Conservation (phyloP, 305 asterid genomes). For the Rubia peregrina region DNA sequence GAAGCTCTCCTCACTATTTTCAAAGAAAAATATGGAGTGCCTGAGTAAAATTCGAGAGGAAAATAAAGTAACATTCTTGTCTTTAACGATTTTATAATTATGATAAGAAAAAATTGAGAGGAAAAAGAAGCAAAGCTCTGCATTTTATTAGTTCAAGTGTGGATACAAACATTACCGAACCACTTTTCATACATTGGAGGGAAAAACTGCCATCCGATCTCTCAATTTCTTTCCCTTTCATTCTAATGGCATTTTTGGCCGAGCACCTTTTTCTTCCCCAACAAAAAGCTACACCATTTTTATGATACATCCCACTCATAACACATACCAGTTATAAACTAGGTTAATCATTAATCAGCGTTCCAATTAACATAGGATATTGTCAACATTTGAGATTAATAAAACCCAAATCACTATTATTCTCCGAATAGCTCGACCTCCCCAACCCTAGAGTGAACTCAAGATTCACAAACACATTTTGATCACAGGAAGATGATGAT, state of each 20-base stretch:
- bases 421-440: slow-evolving; percentile 37
- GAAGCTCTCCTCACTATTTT: no score
- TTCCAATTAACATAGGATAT: background rate
- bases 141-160: background rate
- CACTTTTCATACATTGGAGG: background rate
- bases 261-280: background rate
- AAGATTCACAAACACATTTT: slow-evolving; percentile 29
- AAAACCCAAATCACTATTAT: slow-evolving; percentile 16
- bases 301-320: background rate
- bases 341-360: background rate
- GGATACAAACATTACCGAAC: background rate
- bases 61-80: no score
- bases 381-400: slow-evolving; percentile 34
- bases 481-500: slow-evolving; percentile 18
- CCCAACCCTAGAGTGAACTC: slow-evolving; percentile 73
- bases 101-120: no score
- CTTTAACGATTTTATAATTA: no score
- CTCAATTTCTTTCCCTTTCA: background rate
- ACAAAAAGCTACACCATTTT: background rate
- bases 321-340: background rate
- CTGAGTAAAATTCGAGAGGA: no score
- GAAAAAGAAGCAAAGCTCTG: background rate
- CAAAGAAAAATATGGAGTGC: no score
- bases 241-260: background rate
- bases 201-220: background rate